Evolutionary conservation across 176 grass and related monocot genomes (phyloP).

Genomic region (Chloris gayana): DNA sequence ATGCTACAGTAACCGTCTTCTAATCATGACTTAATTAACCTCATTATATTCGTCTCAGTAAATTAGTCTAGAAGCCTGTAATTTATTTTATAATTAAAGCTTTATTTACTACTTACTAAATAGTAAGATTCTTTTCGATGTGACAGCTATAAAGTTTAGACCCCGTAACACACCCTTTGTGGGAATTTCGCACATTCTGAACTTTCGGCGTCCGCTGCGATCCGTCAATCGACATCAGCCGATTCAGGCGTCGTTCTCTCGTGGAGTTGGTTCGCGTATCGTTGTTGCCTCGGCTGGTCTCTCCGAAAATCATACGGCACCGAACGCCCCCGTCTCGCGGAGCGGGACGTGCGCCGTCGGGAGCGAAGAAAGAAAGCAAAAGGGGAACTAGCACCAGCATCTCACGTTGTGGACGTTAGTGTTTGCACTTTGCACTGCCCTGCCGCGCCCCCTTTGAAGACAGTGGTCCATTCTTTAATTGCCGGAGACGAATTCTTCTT

Average conservation of each 20-base stretch:
- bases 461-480: neutral
- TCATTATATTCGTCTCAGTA: no score
- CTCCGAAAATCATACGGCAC: conserved; percentile 33
- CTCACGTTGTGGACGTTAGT: conserved; percentile 2
- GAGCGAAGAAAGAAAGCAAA: conserved; percentile 17
- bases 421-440: neutral
- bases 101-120: no score
- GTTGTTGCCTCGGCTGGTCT: conserved; percentile 14
- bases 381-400: neutral
- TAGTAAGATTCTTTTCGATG: no score
- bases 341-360: neutral
- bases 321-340: neutral
- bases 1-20: no score
- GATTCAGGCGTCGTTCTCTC: neutral
- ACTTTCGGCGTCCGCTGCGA: neutral
- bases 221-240: conserved; percentile 22
- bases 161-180: no score
- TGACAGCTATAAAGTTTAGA: no score
- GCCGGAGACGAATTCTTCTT: neutral
- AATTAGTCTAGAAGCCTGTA: no score
- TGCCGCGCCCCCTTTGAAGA: neutral
- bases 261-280: conserved; percentile 23
- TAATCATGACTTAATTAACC: no score
- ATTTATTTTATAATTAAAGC: no score
- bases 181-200: neutral